A percentile compares a stretch with the other conserved stretches of the same genome.
Conservation (phyloP, 2,329 filamentous ascomycete species). For the Penicillium polonicum region DNA sequence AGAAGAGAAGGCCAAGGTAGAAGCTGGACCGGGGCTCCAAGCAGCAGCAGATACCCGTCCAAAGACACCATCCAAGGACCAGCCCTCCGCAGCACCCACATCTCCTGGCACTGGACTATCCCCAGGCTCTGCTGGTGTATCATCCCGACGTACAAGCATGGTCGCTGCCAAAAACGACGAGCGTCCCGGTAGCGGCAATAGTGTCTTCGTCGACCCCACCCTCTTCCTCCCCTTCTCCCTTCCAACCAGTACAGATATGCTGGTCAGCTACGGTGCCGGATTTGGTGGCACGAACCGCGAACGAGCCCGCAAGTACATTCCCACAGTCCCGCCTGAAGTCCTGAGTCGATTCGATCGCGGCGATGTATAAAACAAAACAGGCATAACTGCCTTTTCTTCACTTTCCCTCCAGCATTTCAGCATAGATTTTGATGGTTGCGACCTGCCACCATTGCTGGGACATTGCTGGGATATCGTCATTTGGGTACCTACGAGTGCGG, state of each 20-base stretch:
- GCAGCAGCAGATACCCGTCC: slow-evolving; percentile 26
- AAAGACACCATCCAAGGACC: slow-evolving; percentile 29
- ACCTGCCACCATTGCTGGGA: background rate
- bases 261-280: slow-evolving; percentile 89
- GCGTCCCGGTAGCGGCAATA: slow-evolving; percentile 27
- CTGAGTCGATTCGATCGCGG: slow-evolving; percentile 75
- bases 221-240: slow-evolving; percentile 93
- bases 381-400: background rate
- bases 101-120: slow-evolving; percentile 25
- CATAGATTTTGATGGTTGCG: background rate
- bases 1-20: slow-evolving; percentile 24
- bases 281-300: slow-evolving; percentile 92
- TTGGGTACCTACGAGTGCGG: background rate
- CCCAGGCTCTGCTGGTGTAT: slow-evolving; percentile 23
- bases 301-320: slow-evolving; percentile 90
- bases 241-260: slow-evolving; percentile 95
- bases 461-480: background rate
- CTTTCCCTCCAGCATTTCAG: background rate
- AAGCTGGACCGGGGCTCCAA: slow-evolving; percentile 14
- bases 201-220: slow-evolving; percentile 77
- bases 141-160: slow-evolving; percentile 27
- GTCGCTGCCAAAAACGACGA: slow-evolving; percentile 25
- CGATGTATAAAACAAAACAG: slow-evolving; percentile 14
- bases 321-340: slow-evolving; percentile 91
- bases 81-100: slow-evolving; percentile 16